Evolutionary conservation across 2,329 filamentous ascomycete species (phyloP), one percentile per base, ranked within the genome.

Genomic region (Verticillium alfalfae): DNA sequence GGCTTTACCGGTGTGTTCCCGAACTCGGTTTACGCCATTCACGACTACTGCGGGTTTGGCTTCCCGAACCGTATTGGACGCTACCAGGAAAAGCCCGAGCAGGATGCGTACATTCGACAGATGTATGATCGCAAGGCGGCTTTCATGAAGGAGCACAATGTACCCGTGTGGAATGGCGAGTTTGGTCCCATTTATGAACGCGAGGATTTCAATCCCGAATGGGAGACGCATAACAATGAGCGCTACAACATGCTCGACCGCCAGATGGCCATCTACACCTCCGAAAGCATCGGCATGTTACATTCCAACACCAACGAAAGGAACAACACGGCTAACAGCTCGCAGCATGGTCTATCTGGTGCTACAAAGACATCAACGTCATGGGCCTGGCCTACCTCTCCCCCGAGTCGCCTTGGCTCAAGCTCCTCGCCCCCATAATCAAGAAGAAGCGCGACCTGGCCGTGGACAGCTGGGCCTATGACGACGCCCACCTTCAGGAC

Each of bases 311-410:
- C 15, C 1, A 3, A 5, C 9, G 8, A 2, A 26, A 13, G 0
- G n/a, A 18, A 49, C 1, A 26, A 41, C 13, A 16, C 15, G 7
- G 12, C 57, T 60, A 15, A 71, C 36, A 66, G 61, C 2, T 61
- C 63, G 0, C 15, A 64, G 63, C 63, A n/a, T 71, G 75, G 54
- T 63, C 61, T 16, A 85, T 85, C 64, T 82, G 79, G 79, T 69
- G 79, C 1, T 82, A 81, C 69, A 83, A 83, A 66, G 80, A 83
- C 63, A 79, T 83, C 63, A 80, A 81, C 1, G 73, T 80, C 18
- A 81, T 83, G 69, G 81, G 81, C 7, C 83, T 84, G 81, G 74
- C 82, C 2, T 78, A 81, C 61, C 75, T 77, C 1, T 71, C 70
- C 15, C 75, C 77, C 0, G 67, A 78, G 18, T 78, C 74, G 26